Evolutionary conservation across 2,329 filamentous ascomycete species (phyloP).

Genomic region (Ophiosphaerella herpotricha): DNA sequence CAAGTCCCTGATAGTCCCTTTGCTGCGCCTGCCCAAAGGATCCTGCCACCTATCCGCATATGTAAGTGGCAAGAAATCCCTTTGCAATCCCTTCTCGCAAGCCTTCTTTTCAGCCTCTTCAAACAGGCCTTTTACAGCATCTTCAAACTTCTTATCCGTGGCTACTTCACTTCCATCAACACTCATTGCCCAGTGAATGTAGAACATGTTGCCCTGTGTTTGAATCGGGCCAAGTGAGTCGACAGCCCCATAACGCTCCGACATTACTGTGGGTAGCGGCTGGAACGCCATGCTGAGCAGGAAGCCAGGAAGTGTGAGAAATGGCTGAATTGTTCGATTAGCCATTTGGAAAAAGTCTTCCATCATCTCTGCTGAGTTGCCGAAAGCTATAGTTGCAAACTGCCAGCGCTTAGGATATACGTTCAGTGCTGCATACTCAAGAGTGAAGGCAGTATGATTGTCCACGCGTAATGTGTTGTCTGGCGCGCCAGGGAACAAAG

Average conservation of each 20-base stretch:
- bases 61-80: conserved; percentile 24
- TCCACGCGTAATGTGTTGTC: conserved; percentile 1
- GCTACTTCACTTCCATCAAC: not conserved
- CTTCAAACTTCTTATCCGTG: not conserved
- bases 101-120: not conserved
- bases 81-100: not conserved
- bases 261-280: conserved; percentile 1
- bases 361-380: conserved; percentile 4
- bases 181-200: conserved; percentile 2
- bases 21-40: conserved; percentile 13
- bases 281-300: not conserved
- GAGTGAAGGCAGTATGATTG: conserved; percentile 1
- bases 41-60: conserved; percentile 43
- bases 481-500: conserved; percentile 1
- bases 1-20: not conserved
- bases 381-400: conserved; percentile 2
- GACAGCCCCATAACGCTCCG: not conserved
- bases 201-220: conserved; percentile 4
- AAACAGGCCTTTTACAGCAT: not conserved
- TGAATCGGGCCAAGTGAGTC: conserved; percentile 2
- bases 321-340: not conserved
- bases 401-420: conserved; percentile 4
- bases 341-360: conserved; percentile 3
- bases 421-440: not conserved
- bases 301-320: not conserved